Percentiles rank a stretch among this genome's conserved stretches.
phyloP scores from a whole-genome alignment of 352 stramenopile species.

The Phytophthora idaei region DNA sequence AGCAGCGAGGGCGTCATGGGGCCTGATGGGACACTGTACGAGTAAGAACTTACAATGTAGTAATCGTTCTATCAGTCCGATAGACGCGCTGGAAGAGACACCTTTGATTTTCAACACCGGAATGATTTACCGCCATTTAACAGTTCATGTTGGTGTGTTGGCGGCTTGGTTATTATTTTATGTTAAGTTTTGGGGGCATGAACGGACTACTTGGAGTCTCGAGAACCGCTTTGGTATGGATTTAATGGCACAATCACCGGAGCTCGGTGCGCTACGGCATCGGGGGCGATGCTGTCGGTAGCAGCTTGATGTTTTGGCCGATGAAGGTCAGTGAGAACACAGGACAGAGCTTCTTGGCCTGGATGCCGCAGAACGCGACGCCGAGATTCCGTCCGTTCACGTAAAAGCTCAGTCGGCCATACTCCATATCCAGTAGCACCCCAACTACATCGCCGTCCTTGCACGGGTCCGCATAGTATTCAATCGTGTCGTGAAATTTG shows the following conservation, averaged over 20 bases:
- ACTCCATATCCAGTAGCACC: constrained; percentile 79
- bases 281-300: constrained; percentile 59
- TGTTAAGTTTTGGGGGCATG: constrained; percentile 14
- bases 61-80: neutral
- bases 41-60: constrained; percentile 6
- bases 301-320: constrained; percentile 69
- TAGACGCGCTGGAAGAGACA: neutral
- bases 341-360: constrained; percentile 60
- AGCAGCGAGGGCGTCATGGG: constrained; percentile 39
- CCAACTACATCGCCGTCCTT: constrained; percentile 78
- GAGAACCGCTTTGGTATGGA: constrained; percentile 12
- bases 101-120: constrained; percentile 4
- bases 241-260: constrained; percentile 16
- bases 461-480: constrained; percentile 77
- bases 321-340: constrained; percentile 76
- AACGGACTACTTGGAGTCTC: constrained; percentile 11
- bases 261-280: constrained; percentile 30
- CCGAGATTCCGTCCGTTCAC: constrained; percentile 79
- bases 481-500: constrained; percentile 77
- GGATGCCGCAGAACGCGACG: constrained; percentile 70
- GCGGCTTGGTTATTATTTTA: constrained; percentile 25
- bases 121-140: constrained; percentile 15
- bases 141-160: neutral
- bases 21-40: constrained; percentile 29
- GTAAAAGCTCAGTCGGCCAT: constrained; percentile 77